A percentile compares a stretch with the other conserved stretches of the same genome.
Conservation (phyloP, 2,329 filamentous ascomycete genomes). For the Hypoxylon sp. region DNA sequence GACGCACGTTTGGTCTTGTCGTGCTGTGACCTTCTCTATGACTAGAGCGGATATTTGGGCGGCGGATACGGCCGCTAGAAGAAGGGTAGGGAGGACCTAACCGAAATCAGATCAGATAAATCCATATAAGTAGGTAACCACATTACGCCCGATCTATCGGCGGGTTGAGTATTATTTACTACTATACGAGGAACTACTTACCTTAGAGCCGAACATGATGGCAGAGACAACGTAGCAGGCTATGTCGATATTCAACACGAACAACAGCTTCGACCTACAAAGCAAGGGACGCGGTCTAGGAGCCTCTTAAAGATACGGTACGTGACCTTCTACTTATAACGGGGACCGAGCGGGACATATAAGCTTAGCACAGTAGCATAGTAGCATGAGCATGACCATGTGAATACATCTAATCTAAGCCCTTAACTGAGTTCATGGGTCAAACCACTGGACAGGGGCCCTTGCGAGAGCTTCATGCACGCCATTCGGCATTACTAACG, state of each 20-base stretch:
- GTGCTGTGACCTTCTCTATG: conserved; percentile 35
- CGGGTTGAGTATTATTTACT: conserved; percentile 9
- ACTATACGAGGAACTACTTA: conserved; percentile 6
- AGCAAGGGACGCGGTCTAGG: conserved; percentile 4
- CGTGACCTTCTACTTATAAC: conserved; percentile 30
- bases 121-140: not conserved
- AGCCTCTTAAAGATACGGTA: conserved; percentile 4
- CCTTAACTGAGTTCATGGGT: conserved; percentile 23
- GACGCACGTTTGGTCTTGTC: conserved; percentile 50
- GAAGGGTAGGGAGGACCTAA: conserved; percentile 36
- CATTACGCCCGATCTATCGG: not conserved
- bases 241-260: conserved; percentile 4
- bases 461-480: conserved; percentile 31
- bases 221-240: conserved; percentile 1
- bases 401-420: conserved; percentile 37
- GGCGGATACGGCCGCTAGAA: conserved; percentile 46
- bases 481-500: conserved; percentile 27
- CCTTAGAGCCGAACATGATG: conserved; percentile 46
- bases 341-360: conserved; percentile 6
- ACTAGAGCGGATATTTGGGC: conserved; percentile 44
- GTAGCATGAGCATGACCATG: conserved; percentile 11
- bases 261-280: conserved; percentile 10
- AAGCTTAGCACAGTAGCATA: not conserved
- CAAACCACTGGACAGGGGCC: conserved; percentile 29
- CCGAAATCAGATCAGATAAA: conserved; percentile 13